Base-by-base conservation (phyloP, 345 rosid genomes). In the Schrenkiella parvula region DNA sequence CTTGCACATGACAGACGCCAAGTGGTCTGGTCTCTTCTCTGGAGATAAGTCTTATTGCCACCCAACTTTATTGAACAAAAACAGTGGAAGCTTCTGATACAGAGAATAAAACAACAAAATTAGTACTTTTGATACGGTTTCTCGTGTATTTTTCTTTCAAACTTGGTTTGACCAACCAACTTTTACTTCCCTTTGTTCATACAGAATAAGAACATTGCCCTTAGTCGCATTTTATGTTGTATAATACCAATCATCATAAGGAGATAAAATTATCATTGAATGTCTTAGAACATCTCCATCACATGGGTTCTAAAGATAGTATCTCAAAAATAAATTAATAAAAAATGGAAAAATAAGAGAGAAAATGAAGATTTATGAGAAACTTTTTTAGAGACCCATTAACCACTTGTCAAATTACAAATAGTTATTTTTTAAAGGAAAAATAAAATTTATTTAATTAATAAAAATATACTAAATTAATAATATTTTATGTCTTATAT, bases 21-120 rank as follows among this genome's bases (percentile, higher is more conserved):
- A 41, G 32, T 39, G 8, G 76, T 52, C 4, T 71, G 17, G 69
- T 62, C 63, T 52, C 69, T 52, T 51, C 14, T 62, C n/a, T 54
- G 8, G 5, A 17, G 72, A 73, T 46, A 73, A 73, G 42, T 35
- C 70, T 63, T 63, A 42, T 4, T 29, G 13, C 63, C 42, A 71
- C 32, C 23, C 0, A 46, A 61, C 61, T 60, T 60, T 28, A 19
- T 50, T 71, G 62, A 62, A 41, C 17, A 37, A 19, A 21, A 53
- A 6, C 32, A 42, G n/a, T 53, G 5, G 76, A 70, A 70, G 28
- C 22, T 72, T 63, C 61, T 28, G 28, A 18, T 9, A n/a, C 14
- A 41, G 9, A 26, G 37, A 51, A 23, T 5, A 50, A 37, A 47
- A 1, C 10, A 21, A 42, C 4, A 17, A 21, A 35, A 8, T 32